Percentiles rank a stretch among this genome's conserved stretches.
Evolutionary conservation across 2,329 filamentous ascomycete species (phyloP).

Genomic region (Xylariaceae sp.): DNA sequence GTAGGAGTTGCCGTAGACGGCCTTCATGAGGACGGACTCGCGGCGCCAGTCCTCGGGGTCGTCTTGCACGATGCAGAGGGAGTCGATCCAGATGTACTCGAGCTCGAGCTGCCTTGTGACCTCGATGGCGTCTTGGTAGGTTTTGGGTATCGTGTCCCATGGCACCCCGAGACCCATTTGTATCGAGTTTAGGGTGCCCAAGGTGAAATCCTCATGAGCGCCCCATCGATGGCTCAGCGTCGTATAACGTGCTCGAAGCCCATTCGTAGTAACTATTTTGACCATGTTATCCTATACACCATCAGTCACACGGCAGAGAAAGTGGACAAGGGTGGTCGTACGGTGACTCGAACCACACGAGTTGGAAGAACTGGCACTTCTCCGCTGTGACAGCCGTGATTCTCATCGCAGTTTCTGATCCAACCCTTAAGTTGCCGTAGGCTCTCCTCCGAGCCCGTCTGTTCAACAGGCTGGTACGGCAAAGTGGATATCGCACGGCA

Average conservation of each 20-base stretch:
- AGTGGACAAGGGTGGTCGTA: neutral
- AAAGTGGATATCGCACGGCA: too few relatives aligned
- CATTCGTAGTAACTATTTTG: slow-evolving; percentile 2
- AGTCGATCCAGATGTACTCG: slow-evolving; percentile 29
- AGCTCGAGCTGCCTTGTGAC: slow-evolving; percentile 20
- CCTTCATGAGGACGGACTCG: slow-evolving; percentile 16
- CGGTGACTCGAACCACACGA: slow-evolving; percentile 5
- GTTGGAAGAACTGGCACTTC: slow-evolving; percentile 3
- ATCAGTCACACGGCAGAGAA: neutral
- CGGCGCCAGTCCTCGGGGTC: slow-evolving; percentile 21
- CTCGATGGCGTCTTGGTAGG: slow-evolving; percentile 23
- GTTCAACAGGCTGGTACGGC: slow-evolving; percentile 5
- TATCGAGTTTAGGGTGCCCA: slow-evolving; percentile 2
- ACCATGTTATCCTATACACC: slow-evolving; percentile 2
- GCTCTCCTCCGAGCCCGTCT: slow-evolving; percentile 2
- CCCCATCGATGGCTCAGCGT: slow-evolving; percentile 12
- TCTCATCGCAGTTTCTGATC: slow-evolving; percentile 4
- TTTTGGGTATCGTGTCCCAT: slow-evolving; percentile 12
- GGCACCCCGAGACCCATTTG: slow-evolving; percentile 1
- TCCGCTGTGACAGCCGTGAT: slow-evolving; percentile 1
- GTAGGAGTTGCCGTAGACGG: slow-evolving; percentile 13
- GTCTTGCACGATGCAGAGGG: slow-evolving; percentile 29
- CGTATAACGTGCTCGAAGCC: slow-evolving; percentile 3
- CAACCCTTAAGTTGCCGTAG: slow-evolving; percentile 5
- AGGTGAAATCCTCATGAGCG: slow-evolving; percentile 2